Evolutionary conservation across 2,329 filamentous ascomycete species (phyloP).

Genomic region (Clarireedia monteithiana): DNA sequence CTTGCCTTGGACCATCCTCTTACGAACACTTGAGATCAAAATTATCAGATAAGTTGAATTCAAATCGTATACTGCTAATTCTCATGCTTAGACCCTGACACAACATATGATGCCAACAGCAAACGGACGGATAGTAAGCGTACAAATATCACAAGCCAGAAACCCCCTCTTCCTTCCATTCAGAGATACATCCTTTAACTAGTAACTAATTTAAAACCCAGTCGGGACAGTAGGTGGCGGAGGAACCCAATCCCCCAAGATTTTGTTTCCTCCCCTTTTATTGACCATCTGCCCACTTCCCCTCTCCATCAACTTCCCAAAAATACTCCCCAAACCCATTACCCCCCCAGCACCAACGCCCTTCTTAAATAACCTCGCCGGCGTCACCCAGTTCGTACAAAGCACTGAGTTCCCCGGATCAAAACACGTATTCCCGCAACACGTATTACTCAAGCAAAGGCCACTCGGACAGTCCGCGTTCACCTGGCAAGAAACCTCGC

Average conservation of each 20-base stretch:
- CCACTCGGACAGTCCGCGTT: slow-evolving; percentile 2
- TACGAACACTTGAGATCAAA: too few species aligned
- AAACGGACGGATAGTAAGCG: too few species aligned
- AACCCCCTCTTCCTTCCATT: not conserved
- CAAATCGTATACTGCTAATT: too few species aligned
- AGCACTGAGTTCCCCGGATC: not conserved
- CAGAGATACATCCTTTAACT: not conserved
- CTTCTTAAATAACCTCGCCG: not conserved
- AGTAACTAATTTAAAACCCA: not conserved
- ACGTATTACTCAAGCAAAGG: not conserved
- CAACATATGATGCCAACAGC: too few species aligned
- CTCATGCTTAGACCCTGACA: too few species aligned
- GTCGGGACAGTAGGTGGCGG: not conserved
- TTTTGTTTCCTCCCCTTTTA: not conserved
- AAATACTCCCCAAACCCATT: not conserved
- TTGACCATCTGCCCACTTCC: not conserved
- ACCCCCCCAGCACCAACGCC: not conserved
- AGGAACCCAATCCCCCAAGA: not conserved
- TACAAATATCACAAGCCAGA: too few species aligned
- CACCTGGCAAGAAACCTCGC: not conserved
- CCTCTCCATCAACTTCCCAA: not conserved
- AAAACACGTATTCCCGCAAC: slow-evolving; percentile 1
- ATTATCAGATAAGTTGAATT: too few species aligned
- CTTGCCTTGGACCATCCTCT: too few species aligned
- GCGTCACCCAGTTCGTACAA: not conserved